Evolutionary conservation across 768 basidiomycete genomes (phyloP).

Genomic region (Trametes punicea): DNA sequence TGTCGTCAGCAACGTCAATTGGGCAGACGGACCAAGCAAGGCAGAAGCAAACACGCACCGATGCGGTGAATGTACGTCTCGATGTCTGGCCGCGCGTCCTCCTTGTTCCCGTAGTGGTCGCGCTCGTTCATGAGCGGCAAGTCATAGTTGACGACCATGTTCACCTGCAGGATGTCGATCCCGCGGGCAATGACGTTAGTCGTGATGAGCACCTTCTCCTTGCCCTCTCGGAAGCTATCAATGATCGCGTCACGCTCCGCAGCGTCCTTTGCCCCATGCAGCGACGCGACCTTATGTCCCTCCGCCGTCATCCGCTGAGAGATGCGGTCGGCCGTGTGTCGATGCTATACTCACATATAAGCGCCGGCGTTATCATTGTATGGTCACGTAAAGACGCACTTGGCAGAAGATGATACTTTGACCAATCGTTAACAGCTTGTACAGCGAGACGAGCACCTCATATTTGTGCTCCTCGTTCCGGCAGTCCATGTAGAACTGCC

Average conservation of each 20-base stretch:
- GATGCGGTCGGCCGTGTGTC: slow-evolving; percentile 90
- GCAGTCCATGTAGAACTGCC: slow-evolving; percentile 98
- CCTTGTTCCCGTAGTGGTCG: slow-evolving; percentile 36
- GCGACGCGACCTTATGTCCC: slow-evolving; percentile 93
- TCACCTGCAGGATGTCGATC: slow-evolving; percentile 98
- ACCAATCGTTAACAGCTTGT: slow-evolving; percentile 88
- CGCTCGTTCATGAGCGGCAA: slow-evolving; percentile 83
- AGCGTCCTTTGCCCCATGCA: slow-evolving; percentile 93
- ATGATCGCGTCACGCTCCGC: slow-evolving; percentile 88
- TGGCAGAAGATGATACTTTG: slow-evolving; percentile 99
- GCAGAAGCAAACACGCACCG: slow-evolving; percentile 51
- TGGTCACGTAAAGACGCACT: slow-evolving; percentile 41
- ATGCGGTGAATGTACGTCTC: slow-evolving; percentile 99
- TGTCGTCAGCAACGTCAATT: neutral
- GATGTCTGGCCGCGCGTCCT: slow-evolving; percentile 72
- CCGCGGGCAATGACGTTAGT: slow-evolving; percentile 98
- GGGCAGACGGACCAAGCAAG: neutral
- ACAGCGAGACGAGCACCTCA: slow-evolving; percentile 88
- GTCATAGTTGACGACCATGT: slow-evolving; percentile 99
- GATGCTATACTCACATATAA: slow-evolving; percentile 49
- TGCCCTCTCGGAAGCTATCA: slow-evolving; percentile 93
- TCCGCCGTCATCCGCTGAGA: slow-evolving; percentile 86
- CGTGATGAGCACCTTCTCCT: slow-evolving; percentile 95
- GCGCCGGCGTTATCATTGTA: neutral
- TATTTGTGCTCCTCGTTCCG: slow-evolving; percentile 89